A percentile compares a stretch with the other conserved stretches of the same genome.
These are phyloP conservation scores for Solanum dulcamara DNA, from an alignment of 257 asterid genomes.

Conservation along the genomic window DNA sequence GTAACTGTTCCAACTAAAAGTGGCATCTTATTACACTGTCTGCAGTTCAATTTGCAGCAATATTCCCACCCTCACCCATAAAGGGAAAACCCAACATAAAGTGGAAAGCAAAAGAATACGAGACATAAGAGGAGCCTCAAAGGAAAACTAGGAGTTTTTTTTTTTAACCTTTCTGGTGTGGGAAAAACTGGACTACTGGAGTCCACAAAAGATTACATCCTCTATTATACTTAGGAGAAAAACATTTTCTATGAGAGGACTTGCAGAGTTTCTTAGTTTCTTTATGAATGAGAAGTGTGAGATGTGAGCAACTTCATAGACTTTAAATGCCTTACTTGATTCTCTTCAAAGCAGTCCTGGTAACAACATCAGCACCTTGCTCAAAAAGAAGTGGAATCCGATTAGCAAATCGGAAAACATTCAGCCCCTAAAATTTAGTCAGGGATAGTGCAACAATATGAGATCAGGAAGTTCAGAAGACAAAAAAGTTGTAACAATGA, in stretches of 20 bases:
- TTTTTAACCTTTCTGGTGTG: neutral
- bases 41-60: neutral
- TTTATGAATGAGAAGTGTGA: neutral
- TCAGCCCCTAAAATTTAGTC: constrained; percentile 53
- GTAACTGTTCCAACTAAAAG: constrained; percentile 72
- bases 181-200: neutral
- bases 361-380: constrained; percentile 97
- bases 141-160: too few species aligned
- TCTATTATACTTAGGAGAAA: neutral
- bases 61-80: neutral
- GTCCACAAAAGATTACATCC: neutral
- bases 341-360: constrained; percentile 80
- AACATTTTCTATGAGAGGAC: neutral
- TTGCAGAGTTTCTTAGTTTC: neutral
- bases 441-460: constrained; percentile 4
- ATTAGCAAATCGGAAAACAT: constrained; percentile 84
- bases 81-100: neutral
- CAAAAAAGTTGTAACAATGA: neutral
- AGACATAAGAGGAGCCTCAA: neutral
- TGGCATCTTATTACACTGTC: neutral
- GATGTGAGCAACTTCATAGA: neutral
- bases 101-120: neutral
- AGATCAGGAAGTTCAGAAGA: neutral
- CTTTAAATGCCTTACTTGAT: constrained; percentile 48
- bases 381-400: constrained; percentile 92